Evolutionary conservation across 805 yeast genomes (phyloP), one percentile per base, ranked within the genome.

Genomic region (Peterozyma xylosa): DNA sequence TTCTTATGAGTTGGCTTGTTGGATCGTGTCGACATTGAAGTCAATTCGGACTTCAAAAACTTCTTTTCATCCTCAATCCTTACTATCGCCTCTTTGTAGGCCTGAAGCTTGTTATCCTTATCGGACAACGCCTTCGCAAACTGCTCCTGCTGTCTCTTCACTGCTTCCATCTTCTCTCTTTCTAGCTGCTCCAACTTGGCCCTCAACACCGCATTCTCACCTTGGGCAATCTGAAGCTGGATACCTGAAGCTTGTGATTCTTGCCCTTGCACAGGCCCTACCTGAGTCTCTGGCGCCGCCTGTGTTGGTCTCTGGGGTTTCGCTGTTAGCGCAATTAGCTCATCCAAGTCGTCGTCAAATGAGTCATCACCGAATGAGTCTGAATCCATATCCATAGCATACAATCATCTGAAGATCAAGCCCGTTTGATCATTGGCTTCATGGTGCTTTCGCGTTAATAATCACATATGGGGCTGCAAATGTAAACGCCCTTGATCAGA

Each of bases 121-220:
- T 56, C 58, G 9, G 47, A 41, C 17, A 63, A 29, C 17, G 53
- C 36, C 4, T 37, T 29, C 2, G 47, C 37, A 41, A 45, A 63
- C 17, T 54, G 55, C 9, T 53, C 53, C 44, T 67, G 68, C 42
- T 78, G 46, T 11, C 64, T 60, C 13, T 59, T 63, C 29, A 71
- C 53, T 45, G 72, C 74, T 1, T 60, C 52, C 5, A 56, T 57
- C 16, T 60, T 58, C 5, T 59, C 60, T 21, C 55, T 55, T 41
- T 73, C 74, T 3, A 75, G 48, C 36, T 73, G 70, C 16, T 71
- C 63, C 16, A 85, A 62, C 52, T 80, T 86, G 9, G 82, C 77
- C 43, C 95, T 67, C 14, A 90, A 66, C 33, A 89, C 80, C 11
- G 93, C 80, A 33, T 86, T 80, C 55, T 90, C 96, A 2, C 97